Percentiles rank a stretch among this genome's conserved stretches.
Conservation (phyloP, 768 basidiomycete species). For the Serendipita vermifera region DNA sequence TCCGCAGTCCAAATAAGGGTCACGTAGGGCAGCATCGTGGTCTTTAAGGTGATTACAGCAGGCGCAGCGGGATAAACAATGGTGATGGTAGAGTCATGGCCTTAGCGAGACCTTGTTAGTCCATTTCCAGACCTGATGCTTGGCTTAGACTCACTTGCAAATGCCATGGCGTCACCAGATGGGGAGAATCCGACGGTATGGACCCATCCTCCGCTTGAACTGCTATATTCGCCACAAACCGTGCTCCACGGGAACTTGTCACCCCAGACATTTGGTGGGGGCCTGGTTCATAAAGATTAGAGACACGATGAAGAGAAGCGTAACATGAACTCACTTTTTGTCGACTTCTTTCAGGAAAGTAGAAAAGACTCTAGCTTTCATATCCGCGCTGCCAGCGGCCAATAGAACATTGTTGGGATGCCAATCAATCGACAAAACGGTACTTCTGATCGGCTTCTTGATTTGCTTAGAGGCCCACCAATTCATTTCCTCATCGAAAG, state of each 20-base stretch:
- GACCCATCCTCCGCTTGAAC: conserved; percentile 92
- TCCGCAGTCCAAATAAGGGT: conserved; percentile 81
- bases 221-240: conserved; percentile 84
- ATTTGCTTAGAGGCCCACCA: conserved; percentile 98
- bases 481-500: conserved; percentile 93
- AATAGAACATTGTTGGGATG: conserved; percentile 97
- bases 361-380: conserved; percentile 94
- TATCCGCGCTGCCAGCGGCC: conserved; percentile 93
- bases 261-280: conserved; percentile 88
- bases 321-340: conserved; percentile 49
- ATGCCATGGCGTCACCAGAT: conserved; percentile 86
- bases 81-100: conserved; percentile 88
- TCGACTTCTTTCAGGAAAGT: conserved; percentile 99
- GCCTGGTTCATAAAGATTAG: conserved; percentile 34
- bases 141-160: conserved; percentile 65
- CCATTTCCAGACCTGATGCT: neutral
- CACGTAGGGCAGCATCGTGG: conserved; percentile 66
- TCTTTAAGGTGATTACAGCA: conserved; percentile 56
- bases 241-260: conserved; percentile 97
- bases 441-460: conserved; percentile 95
- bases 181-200: conserved; percentile 94
- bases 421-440: conserved; percentile 91
- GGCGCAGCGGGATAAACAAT: conserved; percentile 73
- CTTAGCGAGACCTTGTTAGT: conserved; percentile 28
- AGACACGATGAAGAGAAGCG: conserved; percentile 5